Evolutionary conservation across 1,284 basidiomycete species (phyloP).

Genomic region (Pascua sp.): DNA sequence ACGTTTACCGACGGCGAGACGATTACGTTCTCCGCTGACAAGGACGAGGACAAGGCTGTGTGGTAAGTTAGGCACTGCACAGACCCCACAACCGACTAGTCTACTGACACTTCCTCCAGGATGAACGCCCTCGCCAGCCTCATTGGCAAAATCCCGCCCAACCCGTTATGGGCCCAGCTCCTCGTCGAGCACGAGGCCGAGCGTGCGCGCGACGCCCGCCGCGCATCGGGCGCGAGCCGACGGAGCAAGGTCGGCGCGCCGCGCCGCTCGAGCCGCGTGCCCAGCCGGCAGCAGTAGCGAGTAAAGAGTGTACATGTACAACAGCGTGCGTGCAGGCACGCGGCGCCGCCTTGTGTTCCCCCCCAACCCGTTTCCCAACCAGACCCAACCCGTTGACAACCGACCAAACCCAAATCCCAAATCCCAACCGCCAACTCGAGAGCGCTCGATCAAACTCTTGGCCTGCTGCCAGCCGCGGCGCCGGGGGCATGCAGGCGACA

Average conservation of each 20-base stretch:
- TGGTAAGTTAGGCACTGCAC: slow-evolving; percentile 61
- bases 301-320: too few species aligned
- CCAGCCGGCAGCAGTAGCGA: too few species aligned
- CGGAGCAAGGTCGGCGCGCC: not conserved
- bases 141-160: slow-evolving; percentile 79
- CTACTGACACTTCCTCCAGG: slow-evolving; percentile 53
- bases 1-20: slow-evolving; percentile 74
- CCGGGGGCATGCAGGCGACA: too few species aligned
- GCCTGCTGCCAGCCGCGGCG: too few species aligned
- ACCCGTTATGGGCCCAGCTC: slow-evolving; percentile 85
- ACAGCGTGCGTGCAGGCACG: too few species aligned
- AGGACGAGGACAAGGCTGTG: slow-evolving; percentile 75
- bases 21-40: slow-evolving; percentile 88
- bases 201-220: not conserved
- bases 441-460: too few species aligned
- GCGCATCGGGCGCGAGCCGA: not conserved
- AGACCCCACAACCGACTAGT: slow-evolving; percentile 6
- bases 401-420: too few species aligned
- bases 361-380: too few species aligned
- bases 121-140: slow-evolving; percentile 73
- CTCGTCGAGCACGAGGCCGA: slow-evolving; percentile 45
- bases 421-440: too few species aligned
- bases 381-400: too few species aligned
- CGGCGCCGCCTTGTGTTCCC: too few species aligned
- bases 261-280: not conserved